Percentiles rank a stretch among this genome's conserved stretches.
phyloP scores from a whole-genome alignment of 768 basidiomycete genomes.

The Suillus clintonianus region DNA sequence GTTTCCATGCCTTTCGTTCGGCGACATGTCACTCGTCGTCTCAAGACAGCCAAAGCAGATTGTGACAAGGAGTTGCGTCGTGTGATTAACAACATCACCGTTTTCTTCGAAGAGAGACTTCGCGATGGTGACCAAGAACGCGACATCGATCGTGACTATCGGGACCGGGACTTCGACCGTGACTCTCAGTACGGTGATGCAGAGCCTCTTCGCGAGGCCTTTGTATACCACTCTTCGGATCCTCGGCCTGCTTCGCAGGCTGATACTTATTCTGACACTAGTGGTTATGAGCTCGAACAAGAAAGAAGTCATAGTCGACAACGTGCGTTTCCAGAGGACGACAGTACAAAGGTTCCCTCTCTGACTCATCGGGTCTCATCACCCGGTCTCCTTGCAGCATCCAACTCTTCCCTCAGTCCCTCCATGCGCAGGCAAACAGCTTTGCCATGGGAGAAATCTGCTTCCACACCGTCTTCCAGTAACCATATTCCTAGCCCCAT shows the following conservation, averaged over 20 bases:
- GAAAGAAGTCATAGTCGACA: slow-evolving; percentile 68
- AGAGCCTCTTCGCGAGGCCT: slow-evolving; percentile 62
- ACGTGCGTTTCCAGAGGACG: slow-evolving; percentile 65
- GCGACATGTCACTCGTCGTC: slow-evolving; percentile 89
- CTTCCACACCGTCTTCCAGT: slow-evolving; percentile 50
- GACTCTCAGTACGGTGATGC: slow-evolving; percentile 59
- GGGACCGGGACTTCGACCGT: slow-evolving; percentile 49
- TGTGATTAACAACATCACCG: slow-evolving; percentile 91
- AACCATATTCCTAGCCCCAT: slow-evolving; percentile 62
- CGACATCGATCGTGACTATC: slow-evolving; percentile 63
- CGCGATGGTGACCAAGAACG: slow-evolving; percentile 69
- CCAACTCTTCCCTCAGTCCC: slow-evolving; percentile 67
- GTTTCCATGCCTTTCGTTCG: slow-evolving; percentile 92
- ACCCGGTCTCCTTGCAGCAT: slow-evolving; percentile 62
- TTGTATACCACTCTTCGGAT: slow-evolving; percentile 59
- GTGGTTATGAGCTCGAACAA: slow-evolving; percentile 77
- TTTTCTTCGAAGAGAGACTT: slow-evolving; percentile 91
- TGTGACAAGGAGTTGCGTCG: slow-evolving; percentile 96
- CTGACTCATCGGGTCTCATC: slow-evolving; percentile 58
- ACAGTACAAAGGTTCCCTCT: slow-evolving; percentile 36
- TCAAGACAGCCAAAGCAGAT: slow-evolving; percentile 91
- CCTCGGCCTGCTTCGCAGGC: slow-evolving; percentile 56
- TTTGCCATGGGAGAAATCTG: slow-evolving; percentile 65
- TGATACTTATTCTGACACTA: slow-evolving; percentile 81
- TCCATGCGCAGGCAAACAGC: slow-evolving; percentile 67